Conservation (phyloP, 208 protist species). For the Wallacemonas sp. region DNA sequence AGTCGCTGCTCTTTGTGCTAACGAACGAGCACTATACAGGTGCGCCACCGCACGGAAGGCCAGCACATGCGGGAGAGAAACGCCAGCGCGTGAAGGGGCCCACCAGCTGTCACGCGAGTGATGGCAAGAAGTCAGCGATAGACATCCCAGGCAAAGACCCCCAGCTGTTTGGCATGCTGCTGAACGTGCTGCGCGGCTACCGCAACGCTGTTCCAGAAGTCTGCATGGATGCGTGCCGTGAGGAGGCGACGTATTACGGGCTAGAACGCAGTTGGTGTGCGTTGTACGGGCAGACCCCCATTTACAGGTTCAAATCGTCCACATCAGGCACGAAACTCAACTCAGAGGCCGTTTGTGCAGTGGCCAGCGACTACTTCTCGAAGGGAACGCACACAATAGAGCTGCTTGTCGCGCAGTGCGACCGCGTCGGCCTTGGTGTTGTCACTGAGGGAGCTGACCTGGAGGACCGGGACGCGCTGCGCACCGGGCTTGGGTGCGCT, state of each 20-base stretch:
- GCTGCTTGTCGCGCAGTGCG: constrained; percentile 50
- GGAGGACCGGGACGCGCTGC: constrained; percentile 2
- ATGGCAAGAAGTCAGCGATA: constrained; percentile 17
- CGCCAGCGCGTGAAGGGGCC: background rate
- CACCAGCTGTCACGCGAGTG: background rate
- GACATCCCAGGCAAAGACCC: constrained; percentile 32
- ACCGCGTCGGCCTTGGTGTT: constrained; percentile 49
- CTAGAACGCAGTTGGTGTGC: constrained; percentile 38
- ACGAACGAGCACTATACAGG: constrained; percentile 26
- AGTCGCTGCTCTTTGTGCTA: constrained; percentile 64
- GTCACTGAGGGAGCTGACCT: constrained; percentile 14
- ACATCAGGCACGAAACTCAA: constrained; percentile 22
- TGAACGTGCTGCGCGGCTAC: constrained; percentile 73
- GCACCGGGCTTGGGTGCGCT: constrained; percentile 18
- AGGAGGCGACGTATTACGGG: constrained; percentile 57
- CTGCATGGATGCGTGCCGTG: constrained; percentile 30
- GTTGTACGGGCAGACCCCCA: constrained; percentile 8
- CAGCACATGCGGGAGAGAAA: background rate
- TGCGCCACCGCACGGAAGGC: background rate
- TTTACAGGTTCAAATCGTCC: background rate
- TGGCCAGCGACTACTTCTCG: constrained; percentile 43
- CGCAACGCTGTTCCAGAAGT: constrained; percentile 29
- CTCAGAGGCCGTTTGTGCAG: constrained; percentile 39
- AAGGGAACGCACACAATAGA: constrained; percentile 40
- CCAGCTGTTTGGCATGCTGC: constrained; percentile 39